These are phyloP conservation scores for Neofusicoccum umdonicola DNA, from an alignment of 2,329 filamentous ascomycete genomes.

Conservation along the genomic window DNA sequence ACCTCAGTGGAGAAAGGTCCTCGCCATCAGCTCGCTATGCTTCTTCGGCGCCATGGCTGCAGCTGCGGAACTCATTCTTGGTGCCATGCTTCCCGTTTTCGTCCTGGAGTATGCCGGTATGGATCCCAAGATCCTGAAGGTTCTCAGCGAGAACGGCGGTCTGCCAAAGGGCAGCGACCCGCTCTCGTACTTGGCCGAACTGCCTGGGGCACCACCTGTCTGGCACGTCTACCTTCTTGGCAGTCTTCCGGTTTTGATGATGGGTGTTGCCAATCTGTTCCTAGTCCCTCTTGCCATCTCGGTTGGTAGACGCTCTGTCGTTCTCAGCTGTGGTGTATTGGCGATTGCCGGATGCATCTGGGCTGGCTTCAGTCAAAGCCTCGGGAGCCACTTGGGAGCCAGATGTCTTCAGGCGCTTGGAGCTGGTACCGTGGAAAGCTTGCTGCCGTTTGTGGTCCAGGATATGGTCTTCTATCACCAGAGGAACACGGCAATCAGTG, in stretches of 20 bases:
- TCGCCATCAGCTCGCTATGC: conserved; percentile 19
- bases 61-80: conserved; percentile 29
- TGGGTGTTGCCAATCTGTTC: conserved; percentile 28
- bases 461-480: conserved; percentile 30
- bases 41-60: conserved; percentile 28
- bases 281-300: conserved; percentile 30
- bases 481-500: conserved; percentile 29
- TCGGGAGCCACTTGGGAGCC: conserved; percentile 27
- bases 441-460: conserved; percentile 31
- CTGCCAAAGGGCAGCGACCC: conserved; percentile 14
- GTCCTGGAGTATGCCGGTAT: conserved; percentile 27
- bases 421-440: conserved; percentile 30
- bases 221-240: conserved; percentile 30
- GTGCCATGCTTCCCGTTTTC: conserved; percentile 31
- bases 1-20: conserved; percentile 18
- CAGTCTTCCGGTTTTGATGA: conserved; percentile 29
- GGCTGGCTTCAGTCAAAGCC: conserved; percentile 26
- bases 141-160: conserved; percentile 17
- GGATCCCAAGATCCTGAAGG: conserved; percentile 21
- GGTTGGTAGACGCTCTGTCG: conserved; percentile 27
- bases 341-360: conserved; percentile 28
- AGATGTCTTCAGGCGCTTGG: conserved; percentile 29
- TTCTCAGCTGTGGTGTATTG: conserved; percentile 26
- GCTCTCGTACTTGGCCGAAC: conserved; percentile 6
- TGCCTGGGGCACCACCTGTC: conserved; percentile 24